Evolutionary conservation across 768 basidiomycete genomes (phyloP).

Genomic region (Glaciozyma antarctica): DNA sequence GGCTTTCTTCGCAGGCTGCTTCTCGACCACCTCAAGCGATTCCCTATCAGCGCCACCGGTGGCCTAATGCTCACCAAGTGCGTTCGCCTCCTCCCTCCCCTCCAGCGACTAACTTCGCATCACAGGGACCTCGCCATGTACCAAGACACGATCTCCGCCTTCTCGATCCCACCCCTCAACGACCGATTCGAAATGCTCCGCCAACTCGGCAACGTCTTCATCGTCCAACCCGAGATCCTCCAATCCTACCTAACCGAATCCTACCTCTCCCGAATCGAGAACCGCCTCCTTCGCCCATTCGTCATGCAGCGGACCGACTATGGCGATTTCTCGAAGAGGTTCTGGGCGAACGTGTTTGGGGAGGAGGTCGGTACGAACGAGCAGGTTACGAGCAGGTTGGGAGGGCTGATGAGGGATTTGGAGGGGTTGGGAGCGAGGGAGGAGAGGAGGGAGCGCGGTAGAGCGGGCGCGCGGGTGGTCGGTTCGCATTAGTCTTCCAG

Average conservation of each 20-base stretch:
- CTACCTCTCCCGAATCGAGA: constrained; percentile 83
- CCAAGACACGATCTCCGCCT: constrained; percentile 78
- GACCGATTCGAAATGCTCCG: constrained; percentile 98
- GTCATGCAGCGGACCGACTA: constrained; percentile 84
- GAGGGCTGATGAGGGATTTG: too few relatives aligned
- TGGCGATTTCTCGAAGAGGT: constrained; percentile 35
- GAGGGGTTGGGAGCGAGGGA: too few relatives aligned
- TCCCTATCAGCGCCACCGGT: constrained; percentile 91
- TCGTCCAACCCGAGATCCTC: constrained; percentile 88
- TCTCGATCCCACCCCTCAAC: constrained; percentile 68
- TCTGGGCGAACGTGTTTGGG: constrained; percentile 27
- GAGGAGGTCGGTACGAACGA: too few relatives aligned
- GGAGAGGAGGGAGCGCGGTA: too few relatives aligned
- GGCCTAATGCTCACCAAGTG: constrained; percentile 97
- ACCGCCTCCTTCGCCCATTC: constrained; percentile 77
- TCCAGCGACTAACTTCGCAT: neutral
- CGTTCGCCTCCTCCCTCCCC: constrained; percentile 28
- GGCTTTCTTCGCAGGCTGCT: constrained; percentile 53
- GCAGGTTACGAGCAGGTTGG: too few relatives aligned
- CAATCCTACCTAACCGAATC: constrained; percentile 85
- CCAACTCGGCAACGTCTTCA: constrained; percentile 92
- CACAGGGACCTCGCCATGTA: constrained; percentile 88
- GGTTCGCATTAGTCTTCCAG: too few relatives aligned
- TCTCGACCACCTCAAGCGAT: constrained; percentile 88
- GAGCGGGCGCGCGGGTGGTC: too few relatives aligned